Base-by-base conservation (phyloP, 2,329 filamentous ascomycete species). In the Verruconis gallopava region DNA sequence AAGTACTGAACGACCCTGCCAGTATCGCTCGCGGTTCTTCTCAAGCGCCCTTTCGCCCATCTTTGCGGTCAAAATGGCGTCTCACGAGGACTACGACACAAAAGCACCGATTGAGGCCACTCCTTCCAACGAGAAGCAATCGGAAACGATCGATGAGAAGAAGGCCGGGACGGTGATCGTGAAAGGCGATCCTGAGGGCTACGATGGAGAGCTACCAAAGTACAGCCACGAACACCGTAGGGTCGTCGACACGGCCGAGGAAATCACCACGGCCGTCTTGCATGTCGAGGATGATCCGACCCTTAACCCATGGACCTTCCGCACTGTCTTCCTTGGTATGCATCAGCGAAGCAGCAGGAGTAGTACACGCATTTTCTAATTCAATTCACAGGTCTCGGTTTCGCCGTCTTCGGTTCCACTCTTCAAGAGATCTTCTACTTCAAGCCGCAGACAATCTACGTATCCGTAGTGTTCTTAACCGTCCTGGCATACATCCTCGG, bases 381-480 rank as follows among this genome's bases (percentile, higher is more conserved):
- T n/a, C n/a, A n/a, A n/a, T n/a, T n/a, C n/a, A n/a, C 19, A 45
- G 47, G 47, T 21, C 19, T 37, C 14, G 47, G 37, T 20, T 18
- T 45, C 9, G 20, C 38, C 18, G 34, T 37, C 20, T 48, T 48
- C 28, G 41, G 36, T 6, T 20, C 36, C 12, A 59, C 62, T 4
- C 53, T 69, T 4, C 56, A 59, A 28, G 60, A 61, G 22, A 68
- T 70, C 43, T 69, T 61, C 49, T 61, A 63, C 39, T 69, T 69
- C 56, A 68, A 68, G 48, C 66, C 67, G 2, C 66, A 68, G 49
- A 56, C 55, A 3, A 60, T 70, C 37, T 58, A 48, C 19, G 61
- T 70, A 6, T 65, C 62, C 2, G 52, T 58, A 13, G 62, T 68
- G 15, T 68, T 69, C 50, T 44, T 69, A 42, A 58, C 59, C 3